Evolutionary conservation across 1,284 basidiomycete species (phyloP).

Genomic region (Ganoderma meredithae): DNA sequence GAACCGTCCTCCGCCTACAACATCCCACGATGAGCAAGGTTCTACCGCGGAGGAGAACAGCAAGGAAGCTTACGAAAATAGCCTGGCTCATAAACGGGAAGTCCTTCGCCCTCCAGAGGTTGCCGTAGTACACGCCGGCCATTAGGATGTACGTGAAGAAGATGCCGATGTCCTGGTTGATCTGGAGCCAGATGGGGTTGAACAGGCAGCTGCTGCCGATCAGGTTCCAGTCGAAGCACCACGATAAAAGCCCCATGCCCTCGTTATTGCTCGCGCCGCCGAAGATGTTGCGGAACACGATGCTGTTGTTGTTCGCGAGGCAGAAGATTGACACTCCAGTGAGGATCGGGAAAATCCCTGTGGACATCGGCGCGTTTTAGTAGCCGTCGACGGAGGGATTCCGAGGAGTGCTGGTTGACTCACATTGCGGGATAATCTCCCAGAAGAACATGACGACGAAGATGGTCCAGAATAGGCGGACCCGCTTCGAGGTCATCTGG

Average conservation of each 20-base stretch:
- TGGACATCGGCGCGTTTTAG: not conserved
- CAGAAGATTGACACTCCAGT: constrained; percentile 65
- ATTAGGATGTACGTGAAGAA: constrained; percentile 43
- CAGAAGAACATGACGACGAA: constrained; percentile 41
- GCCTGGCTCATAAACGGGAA: constrained; percentile 46
- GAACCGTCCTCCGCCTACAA: constrained; percentile 37
- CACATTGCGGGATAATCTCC: constrained; percentile 58
- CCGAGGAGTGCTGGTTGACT: constrained; percentile 38
- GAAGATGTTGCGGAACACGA: constrained; percentile 61
- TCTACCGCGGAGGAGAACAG: not conserved
- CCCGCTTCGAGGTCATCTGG: constrained; percentile 44
- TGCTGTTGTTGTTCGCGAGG: constrained; percentile 56
- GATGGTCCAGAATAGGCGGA: constrained; percentile 42
- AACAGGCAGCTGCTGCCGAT: constrained; percentile 41
- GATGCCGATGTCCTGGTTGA: constrained; percentile 45
- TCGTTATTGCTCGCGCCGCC: constrained; percentile 70
- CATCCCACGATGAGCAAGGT: too few species aligned
- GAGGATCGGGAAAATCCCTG: constrained; percentile 46
- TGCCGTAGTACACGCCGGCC: constrained; percentile 44
- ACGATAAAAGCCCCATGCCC: constrained; percentile 56
- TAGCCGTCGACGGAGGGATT: not conserved
- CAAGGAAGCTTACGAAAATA: constrained; percentile 37
- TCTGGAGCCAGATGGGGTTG: constrained; percentile 42
- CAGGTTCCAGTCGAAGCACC: constrained; percentile 64
- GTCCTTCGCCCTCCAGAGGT: constrained; percentile 42